Base-by-base conservation (phyloP, 495 filamentous ascomycete species). In the Aspergillus hancockii region DNA sequence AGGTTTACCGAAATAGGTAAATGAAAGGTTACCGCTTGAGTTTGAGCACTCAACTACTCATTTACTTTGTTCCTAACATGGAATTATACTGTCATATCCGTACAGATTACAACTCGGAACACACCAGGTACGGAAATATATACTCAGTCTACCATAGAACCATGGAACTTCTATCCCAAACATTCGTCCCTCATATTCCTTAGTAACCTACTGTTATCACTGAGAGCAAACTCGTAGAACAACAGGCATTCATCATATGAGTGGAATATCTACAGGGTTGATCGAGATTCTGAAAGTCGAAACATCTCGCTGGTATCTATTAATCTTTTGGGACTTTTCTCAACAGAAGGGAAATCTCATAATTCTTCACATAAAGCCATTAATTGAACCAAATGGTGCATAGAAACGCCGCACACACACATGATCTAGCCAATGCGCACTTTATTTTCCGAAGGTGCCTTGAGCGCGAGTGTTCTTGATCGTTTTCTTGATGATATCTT, bases 381-480 rank as follows among this genome's bases (percentile, higher is more conserved):
- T 19, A 47, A 21, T 38, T 22, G 41, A 54, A 28, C 25, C 49
- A 52, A 52, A n/a, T 5, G 6, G 49, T 7, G 18, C 49, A 28
- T 28, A 21, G 21, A 13, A 28, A n/a, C 32, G 21, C 50, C 3
- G 36, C 25, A 7, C 25, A 28, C 25, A 28, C 34, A 36, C 34
- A 36, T 10, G 2, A 14, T 36, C 3, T 36, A 45, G 41, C 41
- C 14, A 19, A n/a, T 13, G 14, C 6, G 43, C 21, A 47, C 19
- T 47, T 47, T 58, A 61, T 50, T 58, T 57, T 22, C 65, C 59
- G 53, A 82, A 89, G 52, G 81, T 83, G 2, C 83, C 76, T 61
- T 85, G 85, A 32, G 90, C 86, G 52, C 91, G 83, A 46, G 83
- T 84, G 62, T 85, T 91, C 77, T 92, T 93, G 79, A 96, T 90